Evolutionary conservation across 768 basidiomycete genomes (phyloP).

Genomic region (Amanita thiersii): DNA sequence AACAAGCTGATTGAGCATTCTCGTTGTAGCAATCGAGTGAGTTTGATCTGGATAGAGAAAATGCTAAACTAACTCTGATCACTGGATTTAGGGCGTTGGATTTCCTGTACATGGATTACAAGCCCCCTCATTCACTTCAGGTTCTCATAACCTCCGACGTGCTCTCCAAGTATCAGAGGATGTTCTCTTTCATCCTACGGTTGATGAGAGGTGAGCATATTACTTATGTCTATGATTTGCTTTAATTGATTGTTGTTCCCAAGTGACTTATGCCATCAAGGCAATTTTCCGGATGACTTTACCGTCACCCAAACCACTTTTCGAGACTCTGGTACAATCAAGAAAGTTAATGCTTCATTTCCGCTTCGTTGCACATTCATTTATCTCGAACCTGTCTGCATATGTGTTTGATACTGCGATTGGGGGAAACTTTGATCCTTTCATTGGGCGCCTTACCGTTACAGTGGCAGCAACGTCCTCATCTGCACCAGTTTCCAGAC

Average conservation of each 20-base stretch:
- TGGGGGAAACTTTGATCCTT: constrained; percentile 64
- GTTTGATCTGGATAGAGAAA: not conserved
- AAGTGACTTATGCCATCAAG: constrained; percentile 62
- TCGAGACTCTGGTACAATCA: constrained; percentile 47
- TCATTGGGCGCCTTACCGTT: constrained; percentile 37
- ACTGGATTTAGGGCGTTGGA: constrained; percentile 70
- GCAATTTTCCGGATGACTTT: constrained; percentile 61
- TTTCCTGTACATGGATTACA: constrained; percentile 86
- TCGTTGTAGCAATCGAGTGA: constrained; percentile 41
- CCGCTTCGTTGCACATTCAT: constrained; percentile 66
- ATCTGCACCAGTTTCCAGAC: constrained; percentile 8
- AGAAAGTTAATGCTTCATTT: constrained; percentile 55
- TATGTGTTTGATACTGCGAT: constrained; percentile 83
- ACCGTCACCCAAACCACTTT: constrained; percentile 33
- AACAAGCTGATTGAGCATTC: constrained; percentile 4
- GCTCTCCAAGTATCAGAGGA: constrained; percentile 78
- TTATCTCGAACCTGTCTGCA: constrained; percentile 55
- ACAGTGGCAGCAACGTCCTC: constrained; percentile 11
- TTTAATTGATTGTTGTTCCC: constrained; percentile 4
- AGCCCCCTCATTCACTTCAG: constrained; percentile 72
- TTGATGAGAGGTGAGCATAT: constrained; percentile 58
- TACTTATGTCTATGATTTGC: not conserved
- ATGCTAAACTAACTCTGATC: constrained; percentile 9
- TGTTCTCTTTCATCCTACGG: constrained; percentile 75
- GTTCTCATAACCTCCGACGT: constrained; percentile 63